Base-by-base conservation (phyloP, 768 basidiomycete species). In the Naematelia encephala region DNA sequence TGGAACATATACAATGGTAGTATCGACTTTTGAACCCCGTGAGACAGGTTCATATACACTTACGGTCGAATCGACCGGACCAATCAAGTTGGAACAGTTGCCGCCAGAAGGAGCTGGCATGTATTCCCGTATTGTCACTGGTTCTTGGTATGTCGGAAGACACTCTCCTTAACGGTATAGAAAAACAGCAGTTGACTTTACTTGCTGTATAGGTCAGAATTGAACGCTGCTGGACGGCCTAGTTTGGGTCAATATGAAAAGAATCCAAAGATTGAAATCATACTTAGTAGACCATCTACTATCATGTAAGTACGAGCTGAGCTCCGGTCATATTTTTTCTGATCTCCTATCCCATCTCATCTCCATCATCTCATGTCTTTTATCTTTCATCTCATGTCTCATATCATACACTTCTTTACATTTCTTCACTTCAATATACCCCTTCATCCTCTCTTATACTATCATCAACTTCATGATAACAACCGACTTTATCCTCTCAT, bases 41-140 rank as follows among this genome's bases (percentile, higher is more conserved):
- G 83, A 88, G 57, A 80, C 81, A 3, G 90, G 89, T 2, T 62
- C 81, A 8, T 94, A 86, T 76, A 81, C 80, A 0, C 74, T 96
- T 23, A 81, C 80, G 22, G 77, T 90, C 1, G 84, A 88, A 51
- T 84, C 87, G 56, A 82, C 85, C 0, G 46, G 68, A 0, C 81
- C 83, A 0, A 81, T 92, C 52, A 84, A 86, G 16, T 61, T 96
- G 22, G 79, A 79, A 50, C 64, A 84, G 0, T 87, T 96, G 22
- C 84, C 86, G 0, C 84, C 86, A 57, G 94, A 98, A 78, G 92
- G 91, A 0, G 90, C 91, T 0, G 93, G 92, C 0, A 90, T 96
- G 91, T 94, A 87, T 72, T 78, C 77, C 21, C 87, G 88, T 64
- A 70, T 80, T 0, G 65, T 87, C 1, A 82, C 79, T n/a, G 91